Percentiles rank a stretch among this genome's conserved stretches.
These are phyloP conservation scores for Gossypium arboreum DNA, from an alignment of 345 rosid genomes.

Conservation along the genomic window DNA sequence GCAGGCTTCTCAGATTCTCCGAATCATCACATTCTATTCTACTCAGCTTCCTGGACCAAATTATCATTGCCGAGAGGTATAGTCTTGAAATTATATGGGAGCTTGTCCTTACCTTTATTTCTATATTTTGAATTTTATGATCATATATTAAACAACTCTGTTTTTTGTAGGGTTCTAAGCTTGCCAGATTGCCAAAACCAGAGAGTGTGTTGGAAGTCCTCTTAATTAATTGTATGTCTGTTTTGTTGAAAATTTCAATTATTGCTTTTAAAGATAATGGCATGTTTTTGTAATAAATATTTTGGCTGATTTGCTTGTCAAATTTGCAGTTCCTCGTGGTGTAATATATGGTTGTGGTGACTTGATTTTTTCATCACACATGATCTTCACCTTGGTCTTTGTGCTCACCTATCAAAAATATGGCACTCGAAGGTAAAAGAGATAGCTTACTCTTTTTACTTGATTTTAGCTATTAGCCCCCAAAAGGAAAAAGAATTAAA, in stretches of 20 bases:
- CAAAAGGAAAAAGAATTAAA: not conserved
- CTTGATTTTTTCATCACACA: conserved; percentile 95
- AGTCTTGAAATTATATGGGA: conserved; percentile 7
- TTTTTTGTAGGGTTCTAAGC: conserved; percentile 71
- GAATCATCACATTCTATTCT: conserved; percentile 83
- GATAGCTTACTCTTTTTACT: not conserved
- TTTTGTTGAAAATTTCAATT: not conserved
- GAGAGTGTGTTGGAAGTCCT: conserved; percentile 61
- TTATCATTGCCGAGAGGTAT: conserved; percentile 26
- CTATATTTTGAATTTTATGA: not conserved
- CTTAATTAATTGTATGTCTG: conserved; percentile 64
- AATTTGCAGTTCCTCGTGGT: conserved; percentile 85
- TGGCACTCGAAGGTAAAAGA: conserved; percentile 74
- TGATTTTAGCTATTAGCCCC: not conserved
- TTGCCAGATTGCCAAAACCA: conserved; percentile 83
- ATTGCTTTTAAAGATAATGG: not conserved
- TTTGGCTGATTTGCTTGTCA: conserved; percentile 27
- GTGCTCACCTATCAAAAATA: conserved; percentile 92
- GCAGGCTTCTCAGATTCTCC: conserved; percentile 87
- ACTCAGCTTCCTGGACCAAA: conserved; percentile 41
- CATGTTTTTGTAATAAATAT: not conserved
- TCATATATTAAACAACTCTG: not conserved
- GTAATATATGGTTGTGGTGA: conserved; percentile 94
- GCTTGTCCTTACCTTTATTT: conserved; percentile 5
- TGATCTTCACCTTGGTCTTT: conserved; percentile 93